These are phyloP conservation scores for Boletus semigastroideus DNA, from an alignment of 1,284 basidiomycete genomes.

Conservation along the genomic window DNA sequence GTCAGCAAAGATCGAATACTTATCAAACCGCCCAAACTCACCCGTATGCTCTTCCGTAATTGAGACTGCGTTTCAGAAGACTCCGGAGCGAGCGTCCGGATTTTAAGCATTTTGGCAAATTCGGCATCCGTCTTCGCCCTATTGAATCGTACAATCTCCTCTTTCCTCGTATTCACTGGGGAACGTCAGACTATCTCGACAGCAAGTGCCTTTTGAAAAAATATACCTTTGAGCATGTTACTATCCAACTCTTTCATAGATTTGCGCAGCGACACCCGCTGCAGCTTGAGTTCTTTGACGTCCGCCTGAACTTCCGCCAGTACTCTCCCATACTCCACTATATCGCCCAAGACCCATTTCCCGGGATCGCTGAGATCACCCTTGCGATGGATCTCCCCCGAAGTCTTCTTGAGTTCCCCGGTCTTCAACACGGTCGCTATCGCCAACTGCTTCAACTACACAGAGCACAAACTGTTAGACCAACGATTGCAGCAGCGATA, in stretches of 20 bases:
- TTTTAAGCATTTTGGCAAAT: conserved; percentile 78
- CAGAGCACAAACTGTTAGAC: background rate
- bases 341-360: conserved; percentile 58
- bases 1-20: conserved; percentile 4
- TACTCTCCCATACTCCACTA: conserved; percentile 49
- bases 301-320: conserved; percentile 51
- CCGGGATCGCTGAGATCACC: conserved; percentile 45
- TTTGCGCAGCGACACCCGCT: conserved; percentile 42
- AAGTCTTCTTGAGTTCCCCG: conserved; percentile 35
- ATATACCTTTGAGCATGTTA: conserved; percentile 64
- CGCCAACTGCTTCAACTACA: conserved; percentile 45
- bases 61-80: conserved; percentile 81
- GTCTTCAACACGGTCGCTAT: conserved; percentile 34
- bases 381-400: conserved; percentile 40
- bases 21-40: conserved; percentile 34
- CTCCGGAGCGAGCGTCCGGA: conserved; percentile 84
- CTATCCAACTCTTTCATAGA: conserved; percentile 56
- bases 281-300: conserved; percentile 48
- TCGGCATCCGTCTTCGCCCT: conserved; percentile 75
- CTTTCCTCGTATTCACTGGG: conserved; percentile 67
- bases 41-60: conserved; percentile 68
- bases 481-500: background rate
- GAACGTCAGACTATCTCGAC: background rate
- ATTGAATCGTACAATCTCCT: conserved; percentile 74
- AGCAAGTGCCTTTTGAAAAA: background rate